Evolutionary conservation across 768 basidiomycete species (phyloP), one percentile per base, ranked within the genome.

Genomic region (Erythrobasidium yunnanense): DNA sequence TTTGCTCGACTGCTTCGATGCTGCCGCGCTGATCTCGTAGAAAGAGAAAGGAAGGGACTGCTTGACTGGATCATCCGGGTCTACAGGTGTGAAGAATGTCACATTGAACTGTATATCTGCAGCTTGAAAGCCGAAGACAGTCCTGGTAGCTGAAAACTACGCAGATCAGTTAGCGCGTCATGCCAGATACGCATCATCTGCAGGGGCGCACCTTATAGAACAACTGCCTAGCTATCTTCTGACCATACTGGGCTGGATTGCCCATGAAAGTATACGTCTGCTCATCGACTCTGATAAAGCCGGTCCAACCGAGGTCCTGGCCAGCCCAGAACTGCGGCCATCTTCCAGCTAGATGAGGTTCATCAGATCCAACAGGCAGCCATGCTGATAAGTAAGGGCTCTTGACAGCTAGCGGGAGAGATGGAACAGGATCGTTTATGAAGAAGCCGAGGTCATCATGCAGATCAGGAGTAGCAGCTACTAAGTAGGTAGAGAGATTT

Each of bases 91-190:
- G n/a, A 54, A 33, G 34, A 54, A 54, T 18, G 52, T 23, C n/a
- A 54, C 52, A 30, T 54, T 23, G 52, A 54, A 5, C 13, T 5
- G n/a, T 18, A 54, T n/a, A 18, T 25, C 27, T 29, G 27, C 52
- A 29, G 52, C 52, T 13, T 25, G 34, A 33, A 54, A 54, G 52
- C 52, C 27, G 52, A 54, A 54, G 15, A 54, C 52, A 4, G 52
- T 54, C n/a, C 5, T 30, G 15, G 52, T 54, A 18, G 52, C 52
- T 7, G 6, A 54, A n/a, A n/a, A n/a, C n/a, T n/a, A n/a, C n/a
- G n/a, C n/a, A n/a, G n/a, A n/a, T n/a, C n/a, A n/a, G n/a, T n/a
- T n/a, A n/a, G n/a, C n/a, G n/a, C n/a, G n/a, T n/a, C n/a, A n/a
- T n/a, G n/a, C n/a, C n/a, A n/a, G n/a, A n/a, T n/a, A n/a, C n/a